These are phyloP conservation scores for maize (Zea mays) DNA, from an alignment of 176 grass and related monocot genomes.

Conservation along the genomic window Zm-B73-REFERENCE-NAM-5.0 NC_050100.1:207076501-207077000, in stretches of 20 bases:
- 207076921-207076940: slow-evolving; percentile 65
- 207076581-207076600: background rate
- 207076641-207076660: background rate
- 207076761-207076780: background rate
- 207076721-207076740: background rate
- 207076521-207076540: background rate
- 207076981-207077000: slow-evolving; percentile 41
- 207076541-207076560: background rate
- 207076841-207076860: slow-evolving; percentile 39
- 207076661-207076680: background rate
- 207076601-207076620: background rate
- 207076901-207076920: slow-evolving; percentile 64
- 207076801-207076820: background rate
- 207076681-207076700: background rate
- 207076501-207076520: background rate
- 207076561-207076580: background rate
- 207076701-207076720: background rate
- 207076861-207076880: slow-evolving; percentile 60
- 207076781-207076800: background rate
- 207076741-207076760: background rate
- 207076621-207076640: background rate
- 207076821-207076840: slow-evolving; percentile 9
- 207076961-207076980: slow-evolving; percentile 55
- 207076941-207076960: slow-evolving; percentile 61
- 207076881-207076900: slow-evolving; percentile 64